Percentiles rank a stretch among this genome's conserved stretches.
Conservation (phyloP, 225 moss, liverwort and hornwort genomes). For the Takakia lepidozioides region DNA sequence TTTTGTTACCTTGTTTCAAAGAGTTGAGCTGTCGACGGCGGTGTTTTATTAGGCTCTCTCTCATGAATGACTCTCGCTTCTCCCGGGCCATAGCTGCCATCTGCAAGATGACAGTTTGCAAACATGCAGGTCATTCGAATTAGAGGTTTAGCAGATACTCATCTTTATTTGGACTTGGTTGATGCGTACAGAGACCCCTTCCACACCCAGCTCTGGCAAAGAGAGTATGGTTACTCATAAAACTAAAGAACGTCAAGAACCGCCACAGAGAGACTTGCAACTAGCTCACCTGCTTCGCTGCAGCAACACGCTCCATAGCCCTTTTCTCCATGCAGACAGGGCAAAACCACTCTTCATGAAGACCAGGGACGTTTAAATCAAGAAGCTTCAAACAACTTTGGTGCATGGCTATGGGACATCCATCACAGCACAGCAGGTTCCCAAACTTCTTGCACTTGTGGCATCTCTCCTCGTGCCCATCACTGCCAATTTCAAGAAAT, state of each 20-base stretch:
- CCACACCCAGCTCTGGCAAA: too few species aligned
- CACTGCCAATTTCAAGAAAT: conserved; percentile 20
- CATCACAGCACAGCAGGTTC: conserved; percentile 21
- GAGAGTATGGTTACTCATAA: too few species aligned
- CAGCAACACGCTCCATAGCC: conserved; percentile 22
- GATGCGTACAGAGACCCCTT: too few species aligned
- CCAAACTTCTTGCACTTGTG: conserved; percentile 25
- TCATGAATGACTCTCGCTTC: conserved; percentile 25
- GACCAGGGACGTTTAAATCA: conserved; percentile 1
- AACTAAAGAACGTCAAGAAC: too few species aligned
- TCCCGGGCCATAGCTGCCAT: conserved; percentile 27
- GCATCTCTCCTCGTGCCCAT: conserved; percentile 36
- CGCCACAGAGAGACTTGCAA: too few species aligned
- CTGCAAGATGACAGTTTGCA: conserved; percentile 7
- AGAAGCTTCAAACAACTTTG: conserved; percentile 30
- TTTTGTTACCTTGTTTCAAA: conserved; percentile 6
- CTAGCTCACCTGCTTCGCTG: conserved; percentile 21
- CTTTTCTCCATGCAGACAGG: conserved; percentile 38
- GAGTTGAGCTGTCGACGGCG: conserved; percentile 5
- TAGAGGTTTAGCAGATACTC: too few species aligned
- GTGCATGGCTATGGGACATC: conserved; percentile 53
- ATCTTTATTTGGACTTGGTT: too few species aligned
- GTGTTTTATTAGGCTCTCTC: conserved; percentile 14
- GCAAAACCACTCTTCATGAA: conserved; percentile 38
- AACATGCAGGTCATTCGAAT: too few species aligned